These are phyloP conservation scores for Coprinellus micaceus DNA, from an alignment of 768 basidiomycete species.

Conservation along the genomic window DNA sequence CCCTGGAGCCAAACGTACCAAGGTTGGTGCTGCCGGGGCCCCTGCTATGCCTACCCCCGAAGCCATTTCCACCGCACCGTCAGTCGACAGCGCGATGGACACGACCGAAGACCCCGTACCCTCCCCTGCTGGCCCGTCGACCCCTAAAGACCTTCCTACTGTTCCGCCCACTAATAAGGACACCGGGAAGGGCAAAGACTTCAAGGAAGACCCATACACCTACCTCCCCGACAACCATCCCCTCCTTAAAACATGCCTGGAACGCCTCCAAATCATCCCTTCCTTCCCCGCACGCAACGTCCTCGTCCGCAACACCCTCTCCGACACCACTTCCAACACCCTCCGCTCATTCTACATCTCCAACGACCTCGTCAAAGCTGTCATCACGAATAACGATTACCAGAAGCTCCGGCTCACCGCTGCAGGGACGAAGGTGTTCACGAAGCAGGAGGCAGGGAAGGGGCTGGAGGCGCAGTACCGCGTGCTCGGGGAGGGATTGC, in stretches of 20 bases:
- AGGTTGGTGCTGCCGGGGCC: slow-evolving; percentile 17
- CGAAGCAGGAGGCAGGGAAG: slow-evolving; percentile 69
- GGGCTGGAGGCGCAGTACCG: slow-evolving; percentile 63
- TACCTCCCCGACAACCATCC: slow-evolving; percentile 72
- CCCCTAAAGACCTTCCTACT: slow-evolving; percentile 18
- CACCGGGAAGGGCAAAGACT: slow-evolving; percentile 29
- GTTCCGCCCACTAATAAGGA: too few relatives aligned
- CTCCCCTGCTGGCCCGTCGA: slow-evolving; percentile 6
- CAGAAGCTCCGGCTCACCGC: slow-evolving; percentile 81
- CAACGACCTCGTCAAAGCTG: slow-evolving; percentile 77
- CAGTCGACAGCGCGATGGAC: not conserved
- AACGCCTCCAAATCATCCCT: slow-evolving; percentile 62
- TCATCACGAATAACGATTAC: slow-evolving; percentile 81
- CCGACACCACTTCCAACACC: slow-evolving; percentile 58
- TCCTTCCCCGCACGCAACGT: slow-evolving; percentile 72
- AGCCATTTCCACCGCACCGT: not conserved
- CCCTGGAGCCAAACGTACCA: slow-evolving; percentile 51
- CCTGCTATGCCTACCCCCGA: slow-evolving; percentile 2
- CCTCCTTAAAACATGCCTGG: slow-evolving; percentile 72
- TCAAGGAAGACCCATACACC: slow-evolving; percentile 91
- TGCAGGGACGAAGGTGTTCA: slow-evolving; percentile 92
- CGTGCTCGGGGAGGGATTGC: slow-evolving; percentile 80
- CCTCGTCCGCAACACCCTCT: slow-evolving; percentile 78
- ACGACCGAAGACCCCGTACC: not conserved
- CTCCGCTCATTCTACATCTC: slow-evolving; percentile 84